phyloP scores from a whole-genome alignment of 495 filamentous ascomycete genomes.

The Ramalina peruviana region DNA sequence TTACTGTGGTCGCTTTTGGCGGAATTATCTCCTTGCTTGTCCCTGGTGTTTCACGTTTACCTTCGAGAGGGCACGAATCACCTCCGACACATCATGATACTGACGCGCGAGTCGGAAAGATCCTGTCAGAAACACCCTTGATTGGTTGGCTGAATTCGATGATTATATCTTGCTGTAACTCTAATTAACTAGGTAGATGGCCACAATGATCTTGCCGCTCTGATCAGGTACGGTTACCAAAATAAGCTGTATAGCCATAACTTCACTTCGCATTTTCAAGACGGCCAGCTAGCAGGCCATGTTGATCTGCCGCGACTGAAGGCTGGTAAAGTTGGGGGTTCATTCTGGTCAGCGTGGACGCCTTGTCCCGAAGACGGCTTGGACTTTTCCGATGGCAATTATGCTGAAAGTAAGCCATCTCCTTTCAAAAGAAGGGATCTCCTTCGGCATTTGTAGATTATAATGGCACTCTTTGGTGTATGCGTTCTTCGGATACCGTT shows the following conservation, averaged over 20 bases:
- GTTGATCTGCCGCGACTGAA: slow-evolving; percentile 62
- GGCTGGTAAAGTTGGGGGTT: slow-evolving; percentile 40
- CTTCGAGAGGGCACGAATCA: slow-evolving; percentile 11
- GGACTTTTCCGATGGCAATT: slow-evolving; percentile 63
- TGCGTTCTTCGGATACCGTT: too few species aligned
- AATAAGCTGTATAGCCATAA: slow-evolving; percentile 67
- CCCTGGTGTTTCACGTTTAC: neutral
- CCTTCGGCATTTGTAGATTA: too few species aligned
- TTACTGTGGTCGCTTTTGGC: slow-evolving; percentile 9
- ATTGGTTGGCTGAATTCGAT: slow-evolving; percentile 43
- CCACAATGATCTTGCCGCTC: slow-evolving; percentile 76
- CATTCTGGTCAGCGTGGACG: slow-evolving; percentile 86
- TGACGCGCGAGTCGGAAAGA: slow-evolving; percentile 51
- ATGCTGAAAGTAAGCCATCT: slow-evolving; percentile 34
- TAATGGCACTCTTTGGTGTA: too few species aligned
- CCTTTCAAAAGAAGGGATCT: neutral
- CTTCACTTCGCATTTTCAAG: slow-evolving; percentile 55
- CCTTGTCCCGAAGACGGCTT: slow-evolving; percentile 56
- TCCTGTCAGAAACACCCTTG: slow-evolving; percentile 59
- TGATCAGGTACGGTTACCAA: slow-evolving; percentile 49
- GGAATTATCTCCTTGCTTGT: slow-evolving; percentile 8
- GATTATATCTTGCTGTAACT: neutral
- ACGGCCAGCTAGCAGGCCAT: slow-evolving; percentile 53
- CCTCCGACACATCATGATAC: slow-evolving; percentile 26
- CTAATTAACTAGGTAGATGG: slow-evolving; percentile 46